These are phyloP conservation scores for Vitis hybrid DNA, from an alignment of 177 flowering plant species.

Conservation along the genomic window DNA sequence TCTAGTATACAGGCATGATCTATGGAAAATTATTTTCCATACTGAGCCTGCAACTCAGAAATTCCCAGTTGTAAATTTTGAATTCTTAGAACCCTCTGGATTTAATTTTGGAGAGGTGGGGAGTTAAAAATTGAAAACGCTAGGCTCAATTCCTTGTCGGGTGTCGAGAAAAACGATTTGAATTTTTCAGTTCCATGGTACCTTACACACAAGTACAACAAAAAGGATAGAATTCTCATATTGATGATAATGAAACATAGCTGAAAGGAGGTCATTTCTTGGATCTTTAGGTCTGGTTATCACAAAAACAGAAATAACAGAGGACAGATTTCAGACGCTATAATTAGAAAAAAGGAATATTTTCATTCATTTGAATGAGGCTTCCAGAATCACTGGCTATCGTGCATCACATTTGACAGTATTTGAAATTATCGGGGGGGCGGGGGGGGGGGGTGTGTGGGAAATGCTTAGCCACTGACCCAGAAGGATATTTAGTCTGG, in stretches of 20 bases:
- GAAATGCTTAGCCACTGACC: conserved; percentile 2
- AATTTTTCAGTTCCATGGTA: not conserved
- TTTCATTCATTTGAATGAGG: no score
- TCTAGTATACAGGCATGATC: no score
- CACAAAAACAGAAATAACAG: not conserved
- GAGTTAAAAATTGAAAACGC: no score
- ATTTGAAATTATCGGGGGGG: no score
- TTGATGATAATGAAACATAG: not conserved
- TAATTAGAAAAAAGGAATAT: not conserved
- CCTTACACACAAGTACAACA: not conserved
- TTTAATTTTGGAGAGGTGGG: not conserved
- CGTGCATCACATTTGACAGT: not conserved
- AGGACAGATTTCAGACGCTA: not conserved
- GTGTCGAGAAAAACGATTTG: not conserved
- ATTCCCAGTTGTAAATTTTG: not conserved
- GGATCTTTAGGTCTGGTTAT: not conserved
- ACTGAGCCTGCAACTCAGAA: not conserved
- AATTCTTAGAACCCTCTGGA: not conserved
- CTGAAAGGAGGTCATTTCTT: not conserved
- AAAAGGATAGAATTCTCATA: not conserved
- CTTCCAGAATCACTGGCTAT: not conserved
- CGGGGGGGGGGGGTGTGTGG: no score
- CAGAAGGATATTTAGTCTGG: conserved; percentile 18
- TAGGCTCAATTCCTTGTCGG: not conserved
- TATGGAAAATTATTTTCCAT: no score